phyloP scores from a whole-genome alignment of 2,329 filamentous ascomycete species.

The Triangularia setosa region DNA sequence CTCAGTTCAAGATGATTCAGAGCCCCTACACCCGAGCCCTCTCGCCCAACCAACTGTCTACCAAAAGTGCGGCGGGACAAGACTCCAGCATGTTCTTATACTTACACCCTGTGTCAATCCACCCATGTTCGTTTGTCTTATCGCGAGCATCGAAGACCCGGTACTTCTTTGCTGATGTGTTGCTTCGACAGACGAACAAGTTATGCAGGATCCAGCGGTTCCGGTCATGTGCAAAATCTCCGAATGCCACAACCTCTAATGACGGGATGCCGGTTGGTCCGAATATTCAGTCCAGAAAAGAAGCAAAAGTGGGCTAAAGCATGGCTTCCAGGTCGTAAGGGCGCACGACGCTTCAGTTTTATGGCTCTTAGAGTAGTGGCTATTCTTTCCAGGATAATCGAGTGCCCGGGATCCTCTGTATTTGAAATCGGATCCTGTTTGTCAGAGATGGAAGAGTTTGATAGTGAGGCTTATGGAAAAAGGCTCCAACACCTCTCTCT shows the following conservation, averaged over 20 bases:
- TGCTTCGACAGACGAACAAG: not conserved
- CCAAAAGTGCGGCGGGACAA: not conserved
- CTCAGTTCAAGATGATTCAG: not conserved
- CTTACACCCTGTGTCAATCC: not conserved
- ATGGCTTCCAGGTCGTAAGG: not conserved
- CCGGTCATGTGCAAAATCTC: slow-evolving; percentile 7
- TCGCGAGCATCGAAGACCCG: slow-evolving; percentile 5
- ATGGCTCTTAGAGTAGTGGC: not conserved
- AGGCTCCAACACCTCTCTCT: not conserved
- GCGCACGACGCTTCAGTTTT: not conserved
- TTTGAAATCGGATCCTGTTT: not conserved
- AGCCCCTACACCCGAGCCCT: not conserved
- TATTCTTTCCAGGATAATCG: not conserved
- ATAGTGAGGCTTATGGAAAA: not conserved
- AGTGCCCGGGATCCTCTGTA: not conserved
- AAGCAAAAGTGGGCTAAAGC: not conserved
- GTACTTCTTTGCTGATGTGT: not conserved
- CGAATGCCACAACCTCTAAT: slow-evolving; percentile 7
- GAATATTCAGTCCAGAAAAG: slow-evolving; percentile 4
- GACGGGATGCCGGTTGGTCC: slow-evolving; percentile 4
- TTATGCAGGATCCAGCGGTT: slow-evolving; percentile 3
- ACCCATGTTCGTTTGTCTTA: not conserved
- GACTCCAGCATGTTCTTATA: not conserved
- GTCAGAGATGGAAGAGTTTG: slow-evolving; percentile 6
- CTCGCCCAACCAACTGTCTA: not conserved